These are phyloP conservation scores for Emmonsiellopsis sp. DNA, from an alignment of 2,329 filamentous ascomycete species.

Conservation along the genomic window DNA sequence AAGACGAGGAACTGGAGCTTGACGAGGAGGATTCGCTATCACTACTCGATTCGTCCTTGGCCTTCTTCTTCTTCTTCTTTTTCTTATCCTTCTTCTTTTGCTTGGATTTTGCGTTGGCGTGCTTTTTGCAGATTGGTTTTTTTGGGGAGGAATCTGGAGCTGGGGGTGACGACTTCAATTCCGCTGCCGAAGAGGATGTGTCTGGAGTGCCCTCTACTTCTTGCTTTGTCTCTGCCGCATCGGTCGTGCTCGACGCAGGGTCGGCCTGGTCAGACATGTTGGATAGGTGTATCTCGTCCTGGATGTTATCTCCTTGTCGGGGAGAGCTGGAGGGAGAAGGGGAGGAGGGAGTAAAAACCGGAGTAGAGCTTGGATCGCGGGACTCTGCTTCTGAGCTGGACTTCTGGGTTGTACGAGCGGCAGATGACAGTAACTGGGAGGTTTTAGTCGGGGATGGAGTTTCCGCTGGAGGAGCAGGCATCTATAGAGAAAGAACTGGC, in stretches of 20 bases:
- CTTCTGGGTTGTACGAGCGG: neutral
- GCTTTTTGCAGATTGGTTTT: slow-evolving; percentile 24
- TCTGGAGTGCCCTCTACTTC: slow-evolving; percentile 20
- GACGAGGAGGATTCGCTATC: slow-evolving; percentile 3
- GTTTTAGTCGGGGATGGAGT: neutral
- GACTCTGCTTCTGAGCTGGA: slow-evolving; percentile 10
- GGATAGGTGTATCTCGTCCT: slow-evolving; percentile 1
- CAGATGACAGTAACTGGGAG: neutral
- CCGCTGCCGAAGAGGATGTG: slow-evolving; percentile 18
- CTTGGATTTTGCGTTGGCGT: slow-evolving; percentile 14
- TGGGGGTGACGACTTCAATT: slow-evolving; percentile 14
- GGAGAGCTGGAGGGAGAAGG: slow-evolving; percentile 16
- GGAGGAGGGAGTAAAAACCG: slow-evolving; percentile 14
- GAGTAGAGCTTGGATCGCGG: slow-evolving; percentile 13
- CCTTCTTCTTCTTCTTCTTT: slow-evolving; percentile 10
- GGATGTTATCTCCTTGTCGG: slow-evolving; percentile 10
- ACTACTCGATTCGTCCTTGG: slow-evolving; percentile 7
- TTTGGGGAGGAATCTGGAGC: slow-evolving; percentile 18
- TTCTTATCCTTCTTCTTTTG: slow-evolving; percentile 15
- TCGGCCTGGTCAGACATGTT: slow-evolving; percentile 23
- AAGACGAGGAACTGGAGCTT: slow-evolving; percentile 12
- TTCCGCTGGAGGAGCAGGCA: neutral
- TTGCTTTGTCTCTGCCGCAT: slow-evolving; percentile 19
- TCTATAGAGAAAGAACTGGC: slow-evolving; percentile 1
- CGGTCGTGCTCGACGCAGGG: slow-evolving; percentile 10